Evolutionary conservation across 768 basidiomycete species (phyloP), one percentile per base, ranked within the genome.

Genomic region (Gymnopilus junonius): DNA sequence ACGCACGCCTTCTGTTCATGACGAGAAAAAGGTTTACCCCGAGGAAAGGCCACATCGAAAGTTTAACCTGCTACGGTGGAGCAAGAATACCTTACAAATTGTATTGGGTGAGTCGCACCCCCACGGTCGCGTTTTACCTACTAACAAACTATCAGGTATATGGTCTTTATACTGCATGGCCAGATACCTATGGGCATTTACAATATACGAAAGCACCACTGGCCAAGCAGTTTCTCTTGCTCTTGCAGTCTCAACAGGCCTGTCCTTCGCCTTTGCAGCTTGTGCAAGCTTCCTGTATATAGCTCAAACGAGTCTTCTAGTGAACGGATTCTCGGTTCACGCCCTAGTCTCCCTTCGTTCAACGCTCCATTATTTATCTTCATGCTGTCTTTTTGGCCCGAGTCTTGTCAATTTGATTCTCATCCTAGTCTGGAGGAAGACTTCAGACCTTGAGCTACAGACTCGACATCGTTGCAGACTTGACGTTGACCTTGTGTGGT

Each of bases 401-500:
- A 81, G 89, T 21, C 68, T 85, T 39, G 77, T 80, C 60, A 93
- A 90, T 69, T 60, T 91, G 29, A 79, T 79, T 12, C 75, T 92
- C n/a, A 77, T 88, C 23, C 75, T 82, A 35, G 60, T 81, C 7
- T 90, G 88, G 88, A 82, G 78, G 66, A 75, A 77, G 20, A 71
- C 77, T 12, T 60, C 77, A 3, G 73, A 77, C 50, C 37, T 70
- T 29, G 80, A 73, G 46, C 69, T 85, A 20, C 76, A 78, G 42
- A 69, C 81, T 11, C 57, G 72, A 67, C 54, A 76, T 61, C 80
- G 86, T 20, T 92, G 91, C 64, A 71, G 74, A 37, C 79, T 89
- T 76, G 87, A 90, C 64, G 76, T 91, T 42, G 92, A 92, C 68
- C 79, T 89, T 39, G 77, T 87, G 4, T 93, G 92, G 92, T 82